Conservation (phyloP, 2,329 filamentous ascomycete genomes). For the Aspergillus sp. region DNA sequence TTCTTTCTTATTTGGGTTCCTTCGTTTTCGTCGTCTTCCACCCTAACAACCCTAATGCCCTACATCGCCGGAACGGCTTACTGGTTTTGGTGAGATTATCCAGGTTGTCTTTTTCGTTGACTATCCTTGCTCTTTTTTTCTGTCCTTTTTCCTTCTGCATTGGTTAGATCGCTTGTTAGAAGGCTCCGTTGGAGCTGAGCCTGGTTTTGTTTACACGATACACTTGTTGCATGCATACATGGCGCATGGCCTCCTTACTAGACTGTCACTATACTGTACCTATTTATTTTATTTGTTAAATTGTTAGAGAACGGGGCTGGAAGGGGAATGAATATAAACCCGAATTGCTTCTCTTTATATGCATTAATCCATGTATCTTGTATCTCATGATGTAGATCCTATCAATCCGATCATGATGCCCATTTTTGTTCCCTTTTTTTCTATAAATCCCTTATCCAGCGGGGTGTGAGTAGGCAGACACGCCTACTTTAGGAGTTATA, state of each 20-base stretch:
- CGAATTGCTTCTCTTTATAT: neutral
- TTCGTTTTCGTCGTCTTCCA: neutral
- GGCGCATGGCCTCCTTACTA: neutral
- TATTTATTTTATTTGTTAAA: neutral
- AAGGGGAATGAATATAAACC: neutral
- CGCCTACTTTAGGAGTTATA: too few relatives aligned
- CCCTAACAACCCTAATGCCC: too few relatives aligned
- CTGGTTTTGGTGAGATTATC: too few relatives aligned
- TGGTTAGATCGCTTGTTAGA: too few relatives aligned
- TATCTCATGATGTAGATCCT: neutral
- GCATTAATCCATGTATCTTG: conserved; percentile 8
- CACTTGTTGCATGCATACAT: neutral
- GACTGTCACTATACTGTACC: neutral
- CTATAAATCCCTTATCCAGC: neutral
- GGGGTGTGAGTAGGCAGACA: neutral
- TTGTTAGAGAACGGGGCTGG: neutral
- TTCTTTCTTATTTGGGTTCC: neutral
- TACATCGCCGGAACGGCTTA: too few relatives aligned
- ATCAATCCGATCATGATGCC: neutral
- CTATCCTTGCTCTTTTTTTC: too few relatives aligned
- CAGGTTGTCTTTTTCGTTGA: too few relatives aligned
- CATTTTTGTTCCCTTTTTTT: neutral
- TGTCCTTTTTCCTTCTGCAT: too few relatives aligned
- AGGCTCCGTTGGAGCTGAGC: too few relatives aligned
- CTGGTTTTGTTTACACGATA: neutral